A percentile compares a stretch with the other conserved stretches of the same genome.
phyloP scores from a whole-genome alignment of 352 stramenopile species.

The Albugo laibachii region DNA sequence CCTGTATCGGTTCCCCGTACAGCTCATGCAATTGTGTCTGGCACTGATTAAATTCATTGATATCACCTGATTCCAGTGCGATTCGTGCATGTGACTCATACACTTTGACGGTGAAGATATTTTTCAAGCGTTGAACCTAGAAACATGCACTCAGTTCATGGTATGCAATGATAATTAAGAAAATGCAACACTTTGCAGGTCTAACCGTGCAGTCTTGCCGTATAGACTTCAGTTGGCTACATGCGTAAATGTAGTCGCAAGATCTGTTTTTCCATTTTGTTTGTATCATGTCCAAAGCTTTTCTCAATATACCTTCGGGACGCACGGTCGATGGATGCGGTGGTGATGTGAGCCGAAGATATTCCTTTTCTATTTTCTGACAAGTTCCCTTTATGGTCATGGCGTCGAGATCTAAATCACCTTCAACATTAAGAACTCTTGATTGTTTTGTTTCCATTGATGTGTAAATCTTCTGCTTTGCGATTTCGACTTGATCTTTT shows the following conservation, averaged over 20 bases:
- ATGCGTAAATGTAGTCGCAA: conserved; percentile 89
- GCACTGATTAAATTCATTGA: conserved; percentile 94
- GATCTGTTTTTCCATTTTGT: conserved; percentile 70
- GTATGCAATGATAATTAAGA: neutral
- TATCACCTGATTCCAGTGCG: conserved; percentile 87
- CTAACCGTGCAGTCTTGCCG: conserved; percentile 94
- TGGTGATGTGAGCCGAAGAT: conserved; percentile 91
- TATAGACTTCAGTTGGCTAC: conserved; percentile 98
- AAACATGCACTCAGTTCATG: neutral
- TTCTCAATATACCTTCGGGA: conserved; percentile 79
- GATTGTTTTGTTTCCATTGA: conserved; percentile 25
- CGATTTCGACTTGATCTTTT: conserved; percentile 45
- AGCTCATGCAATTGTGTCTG: conserved; percentile 78
- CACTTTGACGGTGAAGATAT: conserved; percentile 91
- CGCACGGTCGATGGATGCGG: conserved; percentile 90
- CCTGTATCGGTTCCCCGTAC: conserved; percentile 60
- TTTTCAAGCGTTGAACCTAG: conserved; percentile 85
- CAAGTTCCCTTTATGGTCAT: conserved; percentile 91
- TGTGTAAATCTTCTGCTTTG: conserved; percentile 32
- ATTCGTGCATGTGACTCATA: conserved; percentile 96
- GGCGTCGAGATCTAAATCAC: conserved; percentile 64
- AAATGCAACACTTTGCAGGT: too few species aligned
- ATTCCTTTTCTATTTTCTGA: conserved; percentile 93
- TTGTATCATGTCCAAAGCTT: conserved; percentile 75
- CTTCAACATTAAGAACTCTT: conserved; percentile 51